phyloP scores from a whole-genome alignment of 352 stramenopile genomes.

The Pythium brachiatum region DNA sequence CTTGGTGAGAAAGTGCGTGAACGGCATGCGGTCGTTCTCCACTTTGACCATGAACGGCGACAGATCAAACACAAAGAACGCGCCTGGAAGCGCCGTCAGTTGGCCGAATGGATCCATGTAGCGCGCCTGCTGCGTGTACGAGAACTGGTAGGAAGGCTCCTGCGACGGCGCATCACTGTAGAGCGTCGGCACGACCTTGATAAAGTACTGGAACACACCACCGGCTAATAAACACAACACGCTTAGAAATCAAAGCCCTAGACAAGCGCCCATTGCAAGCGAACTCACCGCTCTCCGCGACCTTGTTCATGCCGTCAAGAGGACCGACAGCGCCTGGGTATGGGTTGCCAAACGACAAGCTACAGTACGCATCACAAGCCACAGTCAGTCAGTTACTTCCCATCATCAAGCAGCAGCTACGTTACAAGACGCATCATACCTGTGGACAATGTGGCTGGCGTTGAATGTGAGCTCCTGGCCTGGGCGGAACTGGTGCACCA shows the following conservation, averaged over 20 bases:
- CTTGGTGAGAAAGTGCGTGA: constrained; percentile 85
- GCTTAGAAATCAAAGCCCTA: constrained; percentile 1
- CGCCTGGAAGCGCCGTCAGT: constrained; percentile 70
- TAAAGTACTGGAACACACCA: constrained; percentile 86
- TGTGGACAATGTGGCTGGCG: constrained; percentile 76
- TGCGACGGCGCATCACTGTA: constrained; percentile 72
- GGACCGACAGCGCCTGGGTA: constrained; percentile 37
- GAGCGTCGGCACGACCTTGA: constrained; percentile 87
- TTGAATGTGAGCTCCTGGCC: constrained; percentile 81
- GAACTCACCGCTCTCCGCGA: constrained; percentile 40
- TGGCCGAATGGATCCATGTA: constrained; percentile 68
- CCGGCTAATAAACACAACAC: constrained; percentile 43
- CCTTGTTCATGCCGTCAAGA: constrained; percentile 59
- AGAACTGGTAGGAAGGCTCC: constrained; percentile 81
- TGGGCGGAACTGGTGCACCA: constrained; percentile 82
- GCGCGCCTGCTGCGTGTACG: constrained; percentile 76
- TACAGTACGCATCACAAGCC: constrained; percentile 13
- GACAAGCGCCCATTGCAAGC: not conserved
- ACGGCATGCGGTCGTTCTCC: constrained; percentile 73
- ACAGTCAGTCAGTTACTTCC: not conserved
- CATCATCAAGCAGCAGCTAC: too few relatives aligned
- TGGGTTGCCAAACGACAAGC: constrained; percentile 66
- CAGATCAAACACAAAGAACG: constrained; percentile 85
- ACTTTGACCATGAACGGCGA: constrained; percentile 87
- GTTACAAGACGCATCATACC: constrained; percentile 17